Conservation (phyloP, 768 basidiomycete species). For the Mrakia frigida region DNA sequence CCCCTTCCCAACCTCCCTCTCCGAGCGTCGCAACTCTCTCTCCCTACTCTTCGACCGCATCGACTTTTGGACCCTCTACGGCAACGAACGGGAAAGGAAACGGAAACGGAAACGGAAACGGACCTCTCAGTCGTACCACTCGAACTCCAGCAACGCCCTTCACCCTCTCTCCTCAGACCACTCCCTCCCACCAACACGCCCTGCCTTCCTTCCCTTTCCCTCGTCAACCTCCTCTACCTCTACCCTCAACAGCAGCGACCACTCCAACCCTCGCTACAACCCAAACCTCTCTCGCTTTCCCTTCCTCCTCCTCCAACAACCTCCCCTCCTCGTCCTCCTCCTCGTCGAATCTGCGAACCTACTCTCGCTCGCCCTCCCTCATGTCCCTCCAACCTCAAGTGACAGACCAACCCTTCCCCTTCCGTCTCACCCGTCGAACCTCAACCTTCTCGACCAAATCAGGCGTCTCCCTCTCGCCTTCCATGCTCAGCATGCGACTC, state of each 20-base stretch:
- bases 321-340: not conserved
- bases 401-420: constrained; percentile 3
- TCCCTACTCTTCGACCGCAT: not conserved
- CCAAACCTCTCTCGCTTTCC: not conserved
- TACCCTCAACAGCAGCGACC: not conserved
- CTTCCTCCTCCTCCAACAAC: not conserved
- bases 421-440: constrained; percentile 11
- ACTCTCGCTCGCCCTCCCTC: constrained; percentile 12
- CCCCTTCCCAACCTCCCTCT: not conserved
- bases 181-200: not conserved
- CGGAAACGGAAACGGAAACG: too few relatives aligned
- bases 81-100: not conserved
- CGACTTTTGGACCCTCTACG: not conserved
- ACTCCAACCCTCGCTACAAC: not conserved
- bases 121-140: not conserved
- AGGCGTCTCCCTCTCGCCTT: constrained; percentile 26
- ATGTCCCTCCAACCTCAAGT: constrained; percentile 10
- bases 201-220: constrained; percentile 6
- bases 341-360: not conserved
- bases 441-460: constrained; percentile 23
- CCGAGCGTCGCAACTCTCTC: not conserved
- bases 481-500: constrained; percentile 21
- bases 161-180: not conserved
- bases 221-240: constrained; percentile 12
- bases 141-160: not conserved